These are phyloP conservation scores for Aspergillus pseudotamarii DNA, from an alignment of 2,329 filamentous ascomycete species.

Conservation along the genomic window DNA sequence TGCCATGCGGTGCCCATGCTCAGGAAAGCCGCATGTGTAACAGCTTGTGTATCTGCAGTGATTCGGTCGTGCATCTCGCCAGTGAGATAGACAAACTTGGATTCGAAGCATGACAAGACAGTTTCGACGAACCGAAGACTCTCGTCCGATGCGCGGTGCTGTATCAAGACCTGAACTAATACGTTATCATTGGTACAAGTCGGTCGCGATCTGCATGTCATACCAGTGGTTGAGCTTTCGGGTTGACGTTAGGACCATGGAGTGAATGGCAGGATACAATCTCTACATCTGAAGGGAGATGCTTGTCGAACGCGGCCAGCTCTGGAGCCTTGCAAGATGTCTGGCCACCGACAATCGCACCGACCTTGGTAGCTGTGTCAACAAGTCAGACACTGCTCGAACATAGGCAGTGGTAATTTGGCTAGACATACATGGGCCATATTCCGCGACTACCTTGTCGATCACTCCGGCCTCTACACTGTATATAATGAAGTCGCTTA, in stretches of 20 bases:
- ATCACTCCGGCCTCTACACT: slow-evolving; percentile 94
- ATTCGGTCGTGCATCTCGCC: slow-evolving; percentile 92
- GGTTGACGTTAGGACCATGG: slow-evolving; percentile 88
- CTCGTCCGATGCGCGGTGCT: slow-evolving; percentile 80
- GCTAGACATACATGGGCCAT: slow-evolving; percentile 79
- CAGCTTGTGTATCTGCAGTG: slow-evolving; percentile 96
- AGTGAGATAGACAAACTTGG: slow-evolving; percentile 83
- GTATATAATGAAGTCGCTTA: slow-evolving; percentile 98
- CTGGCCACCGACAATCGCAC: slow-evolving; percentile 94
- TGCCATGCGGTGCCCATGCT: slow-evolving; percentile 99
- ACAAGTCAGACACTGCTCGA: slow-evolving; percentile 28
- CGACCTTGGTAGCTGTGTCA: slow-evolving; percentile 80
- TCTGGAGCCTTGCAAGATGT: slow-evolving; percentile 98
- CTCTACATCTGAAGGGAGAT: slow-evolving; percentile 84
- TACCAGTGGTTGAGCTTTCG: slow-evolving; percentile 86
- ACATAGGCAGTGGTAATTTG: slow-evolving; percentile 10
- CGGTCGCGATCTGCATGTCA: slow-evolving; percentile 24
- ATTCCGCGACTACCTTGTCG: slow-evolving; percentile 81
- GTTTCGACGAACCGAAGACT: slow-evolving; percentile 77
- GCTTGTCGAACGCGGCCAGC: slow-evolving; percentile 86
- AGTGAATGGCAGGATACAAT: slow-evolving; percentile 97
- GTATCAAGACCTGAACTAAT: slow-evolving; percentile 69
- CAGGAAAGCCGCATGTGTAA: slow-evolving; percentile 95
- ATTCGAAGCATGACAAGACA: slow-evolving; percentile 80
- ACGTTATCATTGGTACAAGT: slow-evolving; percentile 17